Percentiles rank a stretch among this genome's conserved stretches.
phyloP scores from a whole-genome alignment of 1,139 yeast genomes.

The Yamadazyma buinensis region DNA sequence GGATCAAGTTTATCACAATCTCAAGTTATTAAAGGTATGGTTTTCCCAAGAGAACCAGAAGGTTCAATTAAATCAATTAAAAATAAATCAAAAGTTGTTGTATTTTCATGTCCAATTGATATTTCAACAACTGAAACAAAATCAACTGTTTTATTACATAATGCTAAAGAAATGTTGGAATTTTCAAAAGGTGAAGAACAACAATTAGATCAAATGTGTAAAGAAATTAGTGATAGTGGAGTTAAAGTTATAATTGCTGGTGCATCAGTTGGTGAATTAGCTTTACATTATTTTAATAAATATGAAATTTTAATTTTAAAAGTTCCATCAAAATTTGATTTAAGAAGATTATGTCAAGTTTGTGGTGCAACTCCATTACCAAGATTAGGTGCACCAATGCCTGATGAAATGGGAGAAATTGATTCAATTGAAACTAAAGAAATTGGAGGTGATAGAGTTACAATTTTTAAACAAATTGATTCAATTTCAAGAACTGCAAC shows the following conservation, averaged over 20 bases:
- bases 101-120: slow-evolving; percentile 91
- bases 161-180: slow-evolving; percentile 95
- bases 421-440: slow-evolving; percentile 89
- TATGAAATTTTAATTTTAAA: slow-evolving; percentile 79
- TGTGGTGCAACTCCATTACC: slow-evolving; percentile 98
- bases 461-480: slow-evolving; percentile 75
- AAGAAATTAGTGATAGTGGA: slow-evolving; percentile 81
- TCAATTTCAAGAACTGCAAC: slow-evolving; percentile 80
- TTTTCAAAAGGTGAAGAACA: slow-evolving; percentile 95
- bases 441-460: slow-evolving; percentile 97
- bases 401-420: slow-evolving; percentile 87
- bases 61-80: slow-evolving; percentile 70
- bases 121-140: slow-evolving; percentile 94
- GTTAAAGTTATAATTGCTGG: slow-evolving; percentile 90
- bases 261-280: slow-evolving; percentile 86
- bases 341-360: slow-evolving; percentile 90
- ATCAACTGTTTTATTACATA: slow-evolving; percentile 92
- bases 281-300: slow-evolving; percentile 88
- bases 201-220: slow-evolving; percentile 83
- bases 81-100: slow-evolving; percentile 76
- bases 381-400: slow-evolving; percentile 91
- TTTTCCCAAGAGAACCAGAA: slow-evolving; percentile 95
- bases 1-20: slow-evolving; percentile 77
- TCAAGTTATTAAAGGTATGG: slow-evolving; percentile 93
- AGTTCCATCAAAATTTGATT: slow-evolving; percentile 90